Conservation (phyloP, 2,329 filamentous ascomycete species). For the Aspergillus niger region DNA sequence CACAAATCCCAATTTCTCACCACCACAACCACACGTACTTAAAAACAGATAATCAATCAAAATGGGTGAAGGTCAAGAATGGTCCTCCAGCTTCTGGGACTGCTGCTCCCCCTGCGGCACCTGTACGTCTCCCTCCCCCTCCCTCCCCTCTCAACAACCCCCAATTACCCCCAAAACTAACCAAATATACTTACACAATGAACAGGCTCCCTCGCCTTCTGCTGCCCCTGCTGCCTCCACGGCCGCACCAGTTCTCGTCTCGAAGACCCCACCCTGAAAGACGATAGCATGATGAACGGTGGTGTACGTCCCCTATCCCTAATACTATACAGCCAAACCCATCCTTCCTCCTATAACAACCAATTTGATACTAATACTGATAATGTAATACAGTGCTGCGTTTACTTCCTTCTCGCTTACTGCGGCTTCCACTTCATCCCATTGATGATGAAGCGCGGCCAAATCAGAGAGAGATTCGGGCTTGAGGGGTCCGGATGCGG, state of each 20-base stretch:
- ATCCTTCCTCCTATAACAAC: neutral
- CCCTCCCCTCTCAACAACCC: neutral
- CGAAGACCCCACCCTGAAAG: slow-evolving; percentile 31
- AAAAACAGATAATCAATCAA: slow-evolving; percentile 3
- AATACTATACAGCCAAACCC: neutral
- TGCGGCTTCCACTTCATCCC: slow-evolving; percentile 43
- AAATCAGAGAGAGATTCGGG: slow-evolving; percentile 57
- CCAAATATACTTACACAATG: neutral
- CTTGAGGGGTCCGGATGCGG: slow-evolving; percentile 53
- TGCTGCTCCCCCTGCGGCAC: slow-evolving; percentile 35
- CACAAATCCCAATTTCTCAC: neutral
- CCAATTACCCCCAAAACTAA: neutral
- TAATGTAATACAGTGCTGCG: slow-evolving; percentile 32
- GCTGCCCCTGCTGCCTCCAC: slow-evolving; percentile 35
- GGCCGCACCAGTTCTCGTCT: slow-evolving; percentile 36
- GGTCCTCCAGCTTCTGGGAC: slow-evolving; percentile 36
- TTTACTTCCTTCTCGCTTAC: slow-evolving; percentile 33
- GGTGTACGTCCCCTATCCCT: slow-evolving; percentile 22
- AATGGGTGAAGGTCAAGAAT: slow-evolving; percentile 23
- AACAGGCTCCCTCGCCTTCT: slow-evolving; percentile 31
- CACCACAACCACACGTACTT: neutral
- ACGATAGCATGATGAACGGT: slow-evolving; percentile 32
- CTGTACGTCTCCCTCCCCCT: slow-evolving; percentile 26
- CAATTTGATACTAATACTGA: neutral
- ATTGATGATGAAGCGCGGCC: slow-evolving; percentile 56